Percentiles rank a stretch among this genome's conserved stretches.
Evolutionary conservation across 2,329 filamentous ascomycete species (phyloP).

Genomic region (Atkinsonella hypoxylon): DNA sequence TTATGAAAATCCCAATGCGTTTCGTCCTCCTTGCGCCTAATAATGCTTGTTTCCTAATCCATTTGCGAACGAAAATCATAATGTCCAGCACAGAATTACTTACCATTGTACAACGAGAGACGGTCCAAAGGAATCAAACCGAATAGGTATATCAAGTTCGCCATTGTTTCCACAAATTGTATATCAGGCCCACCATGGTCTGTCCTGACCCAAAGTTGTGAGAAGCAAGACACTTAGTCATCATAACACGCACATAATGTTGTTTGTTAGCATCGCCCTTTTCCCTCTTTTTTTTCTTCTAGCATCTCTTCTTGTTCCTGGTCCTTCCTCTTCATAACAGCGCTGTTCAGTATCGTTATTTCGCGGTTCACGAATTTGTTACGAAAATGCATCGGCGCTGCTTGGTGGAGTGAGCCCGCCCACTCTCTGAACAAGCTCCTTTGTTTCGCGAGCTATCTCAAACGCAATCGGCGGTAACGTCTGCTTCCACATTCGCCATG

Average conservation of each 20-base stretch:
- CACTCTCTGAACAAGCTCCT: conserved; percentile 48
- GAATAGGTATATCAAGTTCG: not conserved
- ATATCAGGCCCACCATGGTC: not conserved
- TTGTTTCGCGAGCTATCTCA: conserved; percentile 70
- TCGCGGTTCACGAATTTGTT: conserved; percentile 11
- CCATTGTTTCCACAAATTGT: not conserved
- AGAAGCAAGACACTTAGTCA: not conserved
- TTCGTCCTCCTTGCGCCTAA: not conserved
- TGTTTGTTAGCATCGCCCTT: not conserved
- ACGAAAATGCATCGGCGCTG: conserved; percentile 36
- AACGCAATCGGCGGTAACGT: conserved; percentile 76
- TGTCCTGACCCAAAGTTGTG: not conserved
- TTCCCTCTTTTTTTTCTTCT: not conserved
- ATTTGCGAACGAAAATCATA: not conserved
- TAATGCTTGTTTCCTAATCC: not conserved
- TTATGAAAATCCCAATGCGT: not conserved
- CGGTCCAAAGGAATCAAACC: not conserved
- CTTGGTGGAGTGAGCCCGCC: conserved; percentile 22
- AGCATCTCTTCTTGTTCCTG: not conserved
- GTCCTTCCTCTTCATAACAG: not conserved
- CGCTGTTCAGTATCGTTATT: conserved; percentile 1
- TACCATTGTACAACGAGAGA: not conserved
- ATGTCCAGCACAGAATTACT: not conserved
- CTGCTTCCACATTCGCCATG: conserved; percentile 54
- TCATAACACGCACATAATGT: not conserved